phyloP scores from a whole-genome alignment of 805 yeast species.

The Starmerella bacillaris region DNA sequence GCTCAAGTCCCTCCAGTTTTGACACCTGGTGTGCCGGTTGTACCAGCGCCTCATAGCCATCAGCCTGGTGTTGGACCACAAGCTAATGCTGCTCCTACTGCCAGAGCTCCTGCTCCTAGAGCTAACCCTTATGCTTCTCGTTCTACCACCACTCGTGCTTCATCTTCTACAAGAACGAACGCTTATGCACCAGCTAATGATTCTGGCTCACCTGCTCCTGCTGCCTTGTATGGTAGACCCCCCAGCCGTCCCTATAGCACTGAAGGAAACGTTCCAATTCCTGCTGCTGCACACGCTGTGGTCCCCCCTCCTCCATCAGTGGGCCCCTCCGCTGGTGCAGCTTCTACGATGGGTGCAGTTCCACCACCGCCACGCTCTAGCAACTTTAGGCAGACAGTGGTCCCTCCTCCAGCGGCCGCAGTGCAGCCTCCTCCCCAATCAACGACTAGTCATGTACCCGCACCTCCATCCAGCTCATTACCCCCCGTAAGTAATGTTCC shows the following conservation, averaged over 20 bases:
- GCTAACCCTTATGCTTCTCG: not conserved
- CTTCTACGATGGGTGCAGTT: slow-evolving; percentile 4
- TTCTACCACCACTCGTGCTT: not conserved
- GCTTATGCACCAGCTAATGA: not conserved
- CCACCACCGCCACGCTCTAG: slow-evolving; percentile 11
- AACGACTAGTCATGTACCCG: not conserved
- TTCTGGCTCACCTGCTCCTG: not conserved
- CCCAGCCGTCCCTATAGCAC: not conserved
- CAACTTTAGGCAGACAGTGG: too few species aligned
- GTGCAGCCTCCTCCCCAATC: slow-evolving; percentile 5
- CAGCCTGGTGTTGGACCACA: not conserved
- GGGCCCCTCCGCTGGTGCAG: slow-evolving; percentile 4
- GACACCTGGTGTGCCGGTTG: not conserved
- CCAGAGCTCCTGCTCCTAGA: not conserved
- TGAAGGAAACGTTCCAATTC: not conserved
- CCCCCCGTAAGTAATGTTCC: too few species aligned
- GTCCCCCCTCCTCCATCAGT: not conserved
- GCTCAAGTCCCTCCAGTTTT: not conserved
- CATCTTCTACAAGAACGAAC: too few species aligned
- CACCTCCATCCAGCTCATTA: too few species aligned
- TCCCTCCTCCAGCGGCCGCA: slow-evolving; percentile 15
- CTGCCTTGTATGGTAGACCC: not conserved
- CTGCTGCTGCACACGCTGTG: not conserved
- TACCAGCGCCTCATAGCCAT: not conserved
- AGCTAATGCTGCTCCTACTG: not conserved